Evolutionary conservation across 2,329 filamentous ascomycete species (phyloP).

Genomic region (Amphichorda felina): DNA sequence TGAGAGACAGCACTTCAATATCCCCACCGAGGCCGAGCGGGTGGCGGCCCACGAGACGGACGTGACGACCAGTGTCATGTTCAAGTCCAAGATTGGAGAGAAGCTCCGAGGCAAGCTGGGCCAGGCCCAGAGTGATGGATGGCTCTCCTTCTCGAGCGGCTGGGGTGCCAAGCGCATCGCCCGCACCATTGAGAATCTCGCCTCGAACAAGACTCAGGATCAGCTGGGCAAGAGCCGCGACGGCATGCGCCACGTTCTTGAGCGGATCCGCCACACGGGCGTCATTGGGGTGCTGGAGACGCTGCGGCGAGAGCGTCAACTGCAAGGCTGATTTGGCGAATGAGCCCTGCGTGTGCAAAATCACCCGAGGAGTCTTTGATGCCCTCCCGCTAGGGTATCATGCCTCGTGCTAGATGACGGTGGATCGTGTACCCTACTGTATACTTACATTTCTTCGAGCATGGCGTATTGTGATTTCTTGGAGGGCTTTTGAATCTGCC

Average conservation of each 20-base stretch:
- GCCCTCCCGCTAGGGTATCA: background rate
- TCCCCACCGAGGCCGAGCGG: slow-evolving; percentile 15
- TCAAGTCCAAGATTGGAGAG: slow-evolving; percentile 62
- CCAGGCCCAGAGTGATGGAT: slow-evolving; percentile 32
- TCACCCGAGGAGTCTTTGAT: too few species aligned
- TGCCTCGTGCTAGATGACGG: slow-evolving; percentile 2
- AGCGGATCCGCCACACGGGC: slow-evolving; percentile 49
- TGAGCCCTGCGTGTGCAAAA: too few species aligned
- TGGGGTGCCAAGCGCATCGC: slow-evolving; percentile 65
- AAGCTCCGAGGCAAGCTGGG: slow-evolving; percentile 45
- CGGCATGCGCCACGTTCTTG: slow-evolving; percentile 72
- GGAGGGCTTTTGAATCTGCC: background rate
- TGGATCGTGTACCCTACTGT: background rate
- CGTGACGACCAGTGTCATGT: slow-evolving; percentile 62
- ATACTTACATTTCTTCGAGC: slow-evolving; percentile 1
- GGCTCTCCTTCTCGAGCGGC: slow-evolving; percentile 37
- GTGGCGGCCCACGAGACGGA: slow-evolving; percentile 37
- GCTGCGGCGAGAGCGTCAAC: slow-evolving; percentile 31
- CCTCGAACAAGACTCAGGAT: slow-evolving; percentile 64
- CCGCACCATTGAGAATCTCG: slow-evolving; percentile 67
- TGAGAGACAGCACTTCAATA: slow-evolving; percentile 59
- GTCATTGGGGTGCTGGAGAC: slow-evolving; percentile 47
- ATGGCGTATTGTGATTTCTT: slow-evolving; percentile 2
- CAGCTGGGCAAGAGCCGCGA: slow-evolving; percentile 72
- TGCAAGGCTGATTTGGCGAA: slow-evolving; percentile 8